Evolutionary conservation across 2,329 filamentous ascomycete genomes (phyloP), one percentile per base, ranked within the genome.

Genomic region (Gliomastix tumulicola): DNA sequence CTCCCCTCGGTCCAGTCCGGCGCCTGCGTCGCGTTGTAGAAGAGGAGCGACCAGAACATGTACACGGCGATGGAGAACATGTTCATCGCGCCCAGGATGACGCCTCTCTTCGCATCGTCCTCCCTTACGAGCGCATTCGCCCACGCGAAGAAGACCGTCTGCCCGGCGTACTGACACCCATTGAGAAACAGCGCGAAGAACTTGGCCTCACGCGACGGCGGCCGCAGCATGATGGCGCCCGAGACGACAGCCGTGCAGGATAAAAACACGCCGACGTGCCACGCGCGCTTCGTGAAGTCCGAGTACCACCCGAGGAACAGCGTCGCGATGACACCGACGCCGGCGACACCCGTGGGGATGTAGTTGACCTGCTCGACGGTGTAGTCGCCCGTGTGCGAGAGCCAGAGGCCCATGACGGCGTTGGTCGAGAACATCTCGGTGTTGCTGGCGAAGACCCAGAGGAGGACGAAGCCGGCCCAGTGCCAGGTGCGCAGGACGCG

Each of bases 331-430:
- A 37, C 35, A 6, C 35, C 39, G 13, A 41, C 34, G 12, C 21
- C 39, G 21, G 31, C 25, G 9, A 34, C 62, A 1, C 57, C 58
- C 0, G 65, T 68, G 0, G 67, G 66, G 36, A 69, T 68, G 25
- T 63, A 66, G 36, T 71, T 73, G 37, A 76, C 71, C 21, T 73
- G 60, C 27, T 37, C 51, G 43, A 41, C 50, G 40, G 32, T 49
- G 42, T 43, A 62, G 34, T 30, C 46, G 13, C 36, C 39, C 13
- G 30, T 65, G 51, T 15, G 54, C 48, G 51, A 48, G 22, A 53
- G 48, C 25, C 47, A 53, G 3, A 46, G 23, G 31, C 54, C 46
- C 19, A 41, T 17, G 15, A 41, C 37, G 4, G 30, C 39, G 28
- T 41, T 41, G 13, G 32, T 30, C 2, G 36, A 34, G 21, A 34